Base-by-base conservation (phyloP, 306 rosid genomes). In the Cucurbita moschata region DNA sequence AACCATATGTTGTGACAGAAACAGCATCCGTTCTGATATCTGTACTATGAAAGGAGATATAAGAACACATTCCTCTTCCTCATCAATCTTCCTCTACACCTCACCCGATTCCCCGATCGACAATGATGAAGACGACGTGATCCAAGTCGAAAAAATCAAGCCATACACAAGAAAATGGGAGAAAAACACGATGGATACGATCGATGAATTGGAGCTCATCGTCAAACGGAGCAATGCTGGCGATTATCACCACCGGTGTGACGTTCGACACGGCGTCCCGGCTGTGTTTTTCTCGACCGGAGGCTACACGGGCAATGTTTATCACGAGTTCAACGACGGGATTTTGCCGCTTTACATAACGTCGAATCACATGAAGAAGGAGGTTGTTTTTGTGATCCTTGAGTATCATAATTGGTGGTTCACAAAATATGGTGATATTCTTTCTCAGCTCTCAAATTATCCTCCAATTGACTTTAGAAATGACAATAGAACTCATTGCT, bases 101-200 rank as follows among this genome's bases (percentile, higher is more conserved):
- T 80, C 89, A 19, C 74, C 57, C 30, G 82, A 70, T 80, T 35
- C 35, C 73, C 65, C 51, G 42, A 62, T 30, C 2, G 71, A 38
- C 5, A 43, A 30, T 23, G 81, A 54, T 12, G 69, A 76, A 53
- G 62, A 49, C 10, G 72, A 61, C 73, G 77, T 78, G 39, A 76
- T 89, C 15, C 91, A 84, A 56, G 87, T 82, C 0, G 92, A 91
- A 73, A 89, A 70, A 81, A 78, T 95, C 72, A 95, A 75, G 78
- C 99, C 99, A 0, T 95, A 95, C 59, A 91, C 99, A 42, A 72
- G 99, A 70, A 95, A 95, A 84, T 95, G 99, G 99, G 99, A 95
- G 83, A 78, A 51, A 13, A 83, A 89, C 81, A 81, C 86, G 16
- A 95, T 91, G 99, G 80, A 88, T 61, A 83, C 91, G 23, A 84